Evolutionary conservation across 768 basidiomycete genomes (phyloP).

Genomic region (Phaeolepiota aurea): DNA sequence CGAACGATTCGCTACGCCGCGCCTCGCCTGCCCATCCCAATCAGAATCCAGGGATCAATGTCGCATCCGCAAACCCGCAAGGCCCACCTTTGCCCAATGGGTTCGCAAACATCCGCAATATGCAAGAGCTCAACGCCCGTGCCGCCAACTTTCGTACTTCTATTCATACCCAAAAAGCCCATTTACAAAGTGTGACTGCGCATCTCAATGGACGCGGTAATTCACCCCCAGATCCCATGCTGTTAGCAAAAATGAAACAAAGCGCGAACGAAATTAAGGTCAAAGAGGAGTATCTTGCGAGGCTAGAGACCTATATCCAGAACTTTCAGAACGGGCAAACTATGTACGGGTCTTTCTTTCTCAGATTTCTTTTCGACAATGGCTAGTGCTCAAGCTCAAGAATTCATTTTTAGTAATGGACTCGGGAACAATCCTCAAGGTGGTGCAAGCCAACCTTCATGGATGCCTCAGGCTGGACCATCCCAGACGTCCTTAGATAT

Average conservation of each 20-base stretch:
- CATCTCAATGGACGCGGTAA: not conserved
- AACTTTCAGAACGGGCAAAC: not conserved
- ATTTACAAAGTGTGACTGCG: not conserved
- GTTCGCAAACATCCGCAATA: not conserved
- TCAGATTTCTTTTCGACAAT: not conserved
- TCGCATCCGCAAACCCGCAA: not conserved
- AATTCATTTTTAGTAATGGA: not conserved
- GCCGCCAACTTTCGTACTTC: not conserved
- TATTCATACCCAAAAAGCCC: not conserved
- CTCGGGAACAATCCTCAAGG: not conserved
- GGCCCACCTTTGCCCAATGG: not conserved
- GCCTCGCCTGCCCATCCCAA: constrained; percentile 35
- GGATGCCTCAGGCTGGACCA: constrained; percentile 8
- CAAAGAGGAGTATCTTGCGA: not conserved
- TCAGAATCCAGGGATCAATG: constrained; percentile 7
- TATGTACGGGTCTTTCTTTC: not conserved
- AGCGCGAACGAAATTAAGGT: not conserved
- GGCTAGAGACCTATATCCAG: not conserved
- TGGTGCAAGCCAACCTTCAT: constrained; percentile 8
- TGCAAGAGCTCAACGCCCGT: not conserved
- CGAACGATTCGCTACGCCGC: constrained; percentile 37
- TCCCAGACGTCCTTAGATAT: constrained; percentile 2
- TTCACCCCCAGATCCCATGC: not conserved
- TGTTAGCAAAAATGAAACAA: not conserved
- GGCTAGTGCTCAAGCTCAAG: too few species aligned